A percentile compares a stretch with the other conserved stretches of the same genome.
phyloP scores from a whole-genome alignment of 129 eudicot genomes.

The Chrysanthemum makinoi region DNA sequence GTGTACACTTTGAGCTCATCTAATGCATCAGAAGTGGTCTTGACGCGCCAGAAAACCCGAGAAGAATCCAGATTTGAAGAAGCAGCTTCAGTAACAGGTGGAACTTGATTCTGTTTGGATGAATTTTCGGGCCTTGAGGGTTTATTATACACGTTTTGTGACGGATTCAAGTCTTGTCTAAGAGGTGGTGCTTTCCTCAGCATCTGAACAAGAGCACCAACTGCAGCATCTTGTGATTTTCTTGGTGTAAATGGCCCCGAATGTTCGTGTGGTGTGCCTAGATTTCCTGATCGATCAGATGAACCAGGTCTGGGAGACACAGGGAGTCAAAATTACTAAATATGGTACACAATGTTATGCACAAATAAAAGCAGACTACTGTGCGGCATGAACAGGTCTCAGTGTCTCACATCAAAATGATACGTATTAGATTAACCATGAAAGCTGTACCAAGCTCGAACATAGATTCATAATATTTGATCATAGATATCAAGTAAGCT shows the following conservation, averaged over 20 bases:
- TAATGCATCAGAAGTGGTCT: conserved; percentile 78
- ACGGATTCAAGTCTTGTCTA: conserved; percentile 41
- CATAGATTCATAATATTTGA: no score
- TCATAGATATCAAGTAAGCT: no score
- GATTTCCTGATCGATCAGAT: conserved; percentile 46
- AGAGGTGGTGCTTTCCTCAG: conserved; percentile 90
- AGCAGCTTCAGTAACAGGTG: conserved; percentile 20
- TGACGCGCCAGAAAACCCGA: conserved; percentile 32
- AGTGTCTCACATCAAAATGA: neutral
- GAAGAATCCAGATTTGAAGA: conserved; percentile 42
- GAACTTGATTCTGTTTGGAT: conserved; percentile 25
- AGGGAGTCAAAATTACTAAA: conserved; percentile 11
- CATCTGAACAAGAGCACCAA: conserved; percentile 78
- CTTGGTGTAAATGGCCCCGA: conserved; percentile 33
- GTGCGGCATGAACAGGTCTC: neutral
- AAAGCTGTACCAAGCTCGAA: neutral
- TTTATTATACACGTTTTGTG: conserved; percentile 27
- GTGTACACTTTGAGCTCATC: conserved; percentile 75
- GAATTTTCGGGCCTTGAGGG: conserved; percentile 30
- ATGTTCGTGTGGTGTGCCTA: conserved; percentile 35
- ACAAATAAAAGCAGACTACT: neutral
- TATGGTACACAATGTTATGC: neutral
- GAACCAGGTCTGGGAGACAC: conserved; percentile 56
- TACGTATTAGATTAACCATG: neutral
- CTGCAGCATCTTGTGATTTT: conserved; percentile 82